Evolutionary conservation across 176 grass and related monocot species (phyloP).

Genomic region (Ensete ventricosum): DNA sequence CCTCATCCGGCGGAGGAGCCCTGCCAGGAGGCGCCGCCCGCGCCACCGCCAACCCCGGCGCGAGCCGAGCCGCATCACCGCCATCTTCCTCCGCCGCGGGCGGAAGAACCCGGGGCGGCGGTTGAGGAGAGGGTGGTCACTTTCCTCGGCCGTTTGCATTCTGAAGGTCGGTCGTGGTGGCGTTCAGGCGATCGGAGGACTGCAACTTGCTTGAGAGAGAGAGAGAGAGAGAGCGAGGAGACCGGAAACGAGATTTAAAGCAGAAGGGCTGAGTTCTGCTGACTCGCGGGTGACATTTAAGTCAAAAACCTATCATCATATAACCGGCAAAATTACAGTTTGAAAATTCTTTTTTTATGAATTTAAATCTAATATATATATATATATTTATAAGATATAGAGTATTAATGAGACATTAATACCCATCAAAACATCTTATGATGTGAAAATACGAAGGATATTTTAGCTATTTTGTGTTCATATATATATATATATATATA

Average conservation of each 20-base stretch:
- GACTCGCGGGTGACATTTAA: slow-evolving; percentile 1
- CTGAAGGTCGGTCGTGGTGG: neutral
- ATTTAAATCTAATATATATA: too few species aligned
- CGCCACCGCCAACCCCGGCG: neutral
- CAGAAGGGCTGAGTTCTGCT: neutral
- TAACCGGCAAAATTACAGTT: too few species aligned
- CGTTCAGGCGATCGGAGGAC: neutral
- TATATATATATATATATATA: too few species aligned
- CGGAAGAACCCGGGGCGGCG: neutral
- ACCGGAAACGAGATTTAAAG: neutral
- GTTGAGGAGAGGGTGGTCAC: neutral
- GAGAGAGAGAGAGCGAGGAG: neutral
- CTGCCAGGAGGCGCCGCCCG: neutral
- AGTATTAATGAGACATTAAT: too few species aligned
- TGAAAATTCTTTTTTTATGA: too few species aligned
- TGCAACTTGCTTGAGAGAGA: too few species aligned
- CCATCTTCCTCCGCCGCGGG: slow-evolving; percentile 17
- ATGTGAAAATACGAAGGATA: too few species aligned
- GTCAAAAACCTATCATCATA: too few species aligned
- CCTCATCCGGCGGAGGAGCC: slow-evolving; percentile 2
- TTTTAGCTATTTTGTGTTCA: too few species aligned
- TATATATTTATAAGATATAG: too few species aligned
- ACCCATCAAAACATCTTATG: too few species aligned
- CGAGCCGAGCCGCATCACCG: slow-evolving; percentile 12
- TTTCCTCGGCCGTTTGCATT: neutral